These are phyloP conservation scores for Mycena olivaceomarginata DNA, from an alignment of 768 basidiomycete genomes.

Conservation along the genomic window DNA sequence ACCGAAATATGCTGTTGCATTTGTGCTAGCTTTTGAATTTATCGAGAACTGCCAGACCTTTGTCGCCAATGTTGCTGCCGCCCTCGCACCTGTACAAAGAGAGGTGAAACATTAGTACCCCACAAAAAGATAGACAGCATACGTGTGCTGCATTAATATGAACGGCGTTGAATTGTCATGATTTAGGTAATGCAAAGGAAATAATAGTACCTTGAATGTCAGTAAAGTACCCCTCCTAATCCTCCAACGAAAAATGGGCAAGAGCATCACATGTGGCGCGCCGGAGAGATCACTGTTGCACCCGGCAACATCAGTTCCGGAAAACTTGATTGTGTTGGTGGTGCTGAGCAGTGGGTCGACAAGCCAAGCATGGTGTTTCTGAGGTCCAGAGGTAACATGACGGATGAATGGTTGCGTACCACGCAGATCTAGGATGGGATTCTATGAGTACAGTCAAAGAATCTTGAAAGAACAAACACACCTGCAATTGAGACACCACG, in stretches of 20 bases:
- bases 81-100: no score
- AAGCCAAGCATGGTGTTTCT: slow-evolving; percentile 17
- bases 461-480: background rate
- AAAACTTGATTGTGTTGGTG: background rate
- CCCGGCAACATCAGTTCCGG: slow-evolving; percentile 12
- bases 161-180: background rate
- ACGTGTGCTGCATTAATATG: background rate
- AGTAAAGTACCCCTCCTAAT: background rate
- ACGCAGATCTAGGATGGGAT: background rate
- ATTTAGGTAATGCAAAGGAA: background rate
- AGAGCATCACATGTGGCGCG: slow-evolving; percentile 20
- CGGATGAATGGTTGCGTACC: background rate
- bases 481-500: background rate
- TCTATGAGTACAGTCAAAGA: background rate
- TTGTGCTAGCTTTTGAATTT: no score
- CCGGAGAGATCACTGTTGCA: slow-evolving; percentile 11
- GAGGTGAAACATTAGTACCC: no score
- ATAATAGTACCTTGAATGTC: slow-evolving; percentile 11
- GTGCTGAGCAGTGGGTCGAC: slow-evolving; percentile 14
- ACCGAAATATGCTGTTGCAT: no score
- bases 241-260: slow-evolving; percentile 18
- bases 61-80: no score
- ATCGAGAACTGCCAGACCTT: no score
- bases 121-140: no score
- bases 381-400: background rate